Conservation (phyloP, 2,329 filamentous ascomycete species). For the Colletotrichum truncatum region DNA sequence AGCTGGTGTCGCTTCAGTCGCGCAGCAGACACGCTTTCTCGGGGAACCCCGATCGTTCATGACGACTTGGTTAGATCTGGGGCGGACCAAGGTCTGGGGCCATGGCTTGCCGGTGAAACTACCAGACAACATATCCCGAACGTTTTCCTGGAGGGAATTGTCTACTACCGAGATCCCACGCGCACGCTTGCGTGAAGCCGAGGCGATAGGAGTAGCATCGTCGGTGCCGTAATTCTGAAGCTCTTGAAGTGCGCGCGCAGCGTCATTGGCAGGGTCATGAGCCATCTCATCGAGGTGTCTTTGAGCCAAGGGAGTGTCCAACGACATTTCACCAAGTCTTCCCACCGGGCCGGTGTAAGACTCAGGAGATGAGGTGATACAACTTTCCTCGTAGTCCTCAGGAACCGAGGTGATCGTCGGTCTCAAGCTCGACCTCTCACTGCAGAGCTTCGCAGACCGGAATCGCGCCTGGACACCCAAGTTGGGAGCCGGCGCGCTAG, state of each 20-base stretch:
- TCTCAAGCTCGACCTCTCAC: conserved; percentile 63
- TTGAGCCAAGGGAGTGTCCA: conserved; percentile 57
- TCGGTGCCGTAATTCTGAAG: conserved; percentile 63
- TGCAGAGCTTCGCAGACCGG: conserved; percentile 66
- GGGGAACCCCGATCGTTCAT: conserved; percentile 45
- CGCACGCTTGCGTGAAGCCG: conserved; percentile 61
- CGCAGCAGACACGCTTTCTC: conserved; percentile 74
- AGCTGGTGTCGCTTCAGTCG: conserved; percentile 62
- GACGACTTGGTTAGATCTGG: conserved; percentile 41
- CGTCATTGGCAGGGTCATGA: conserved; percentile 58
- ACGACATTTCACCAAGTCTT: conserved; percentile 59
- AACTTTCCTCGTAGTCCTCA: conserved; percentile 62
- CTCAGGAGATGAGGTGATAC: conserved; percentile 65
- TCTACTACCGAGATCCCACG: conserved; percentile 65
- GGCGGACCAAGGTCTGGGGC: conserved; percentile 49
- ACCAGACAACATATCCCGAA: conserved; percentile 67
- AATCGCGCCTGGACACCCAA: conserved; percentile 71
- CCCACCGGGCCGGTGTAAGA: conserved; percentile 62
- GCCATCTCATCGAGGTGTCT: conserved; percentile 54
- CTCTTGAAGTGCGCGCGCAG: conserved; percentile 67
- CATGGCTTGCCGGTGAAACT: conserved; percentile 43
- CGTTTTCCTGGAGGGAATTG: conserved; percentile 71
- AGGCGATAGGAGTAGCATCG: conserved; percentile 49
- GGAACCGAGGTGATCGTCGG: conserved; percentile 65
- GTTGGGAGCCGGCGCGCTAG: conserved; percentile 67